Evolutionary conservation across 106 monocot genomes (phyloP), one percentile per base, ranked within the genome.

Genomic region (Cymbidium sinense): DNA sequence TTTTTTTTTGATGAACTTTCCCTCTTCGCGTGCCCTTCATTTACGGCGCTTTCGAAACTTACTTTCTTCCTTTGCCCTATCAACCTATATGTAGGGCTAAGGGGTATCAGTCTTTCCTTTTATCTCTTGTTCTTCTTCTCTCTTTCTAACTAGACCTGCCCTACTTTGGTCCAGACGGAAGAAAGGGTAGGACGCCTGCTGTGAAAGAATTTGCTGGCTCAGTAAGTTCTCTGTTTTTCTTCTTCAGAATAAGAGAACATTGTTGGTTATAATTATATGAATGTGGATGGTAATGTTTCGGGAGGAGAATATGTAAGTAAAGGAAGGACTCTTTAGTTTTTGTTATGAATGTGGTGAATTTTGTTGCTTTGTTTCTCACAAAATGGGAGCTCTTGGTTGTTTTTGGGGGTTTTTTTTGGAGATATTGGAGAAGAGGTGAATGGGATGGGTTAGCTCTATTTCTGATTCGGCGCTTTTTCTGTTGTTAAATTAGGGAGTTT

Each of bases 11-110:
- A 12, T 69, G 33, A 15, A 31, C 34, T 69, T 69, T 29, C 34
- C 69, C 18, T 69, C 69, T 69, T 69, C 69, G 69, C 69, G 69
- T 69, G 69, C 69, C 34, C 69, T 69, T 13, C 34, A 34, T 69
- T 69, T 69, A 69, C 69, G 69, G 33, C 15, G 31, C 69, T 69
- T 29, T 69, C 69, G 34, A 13, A 69, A 34, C 34, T 69, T 5
- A 29, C 17, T 18, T 15, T 69, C 17, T 18, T 17, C 15, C 15
- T 19, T 69, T 31, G 29, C 31, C 69, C 69, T 69, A 69, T 29
- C 11, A 33, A 18, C 15, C 69, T 69, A 69, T 69, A 69, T 31
- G 69, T 69, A 69, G 69, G 18, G 31, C 69, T 33, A 69, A 21
- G 33, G 61, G 69, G 13, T 5, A 34, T 34, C 33, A 34, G 6